Evolutionary conservation across 495 filamentous ascomycete species (phyloP).

Genomic region (Trichoderma gamsii): DNA sequence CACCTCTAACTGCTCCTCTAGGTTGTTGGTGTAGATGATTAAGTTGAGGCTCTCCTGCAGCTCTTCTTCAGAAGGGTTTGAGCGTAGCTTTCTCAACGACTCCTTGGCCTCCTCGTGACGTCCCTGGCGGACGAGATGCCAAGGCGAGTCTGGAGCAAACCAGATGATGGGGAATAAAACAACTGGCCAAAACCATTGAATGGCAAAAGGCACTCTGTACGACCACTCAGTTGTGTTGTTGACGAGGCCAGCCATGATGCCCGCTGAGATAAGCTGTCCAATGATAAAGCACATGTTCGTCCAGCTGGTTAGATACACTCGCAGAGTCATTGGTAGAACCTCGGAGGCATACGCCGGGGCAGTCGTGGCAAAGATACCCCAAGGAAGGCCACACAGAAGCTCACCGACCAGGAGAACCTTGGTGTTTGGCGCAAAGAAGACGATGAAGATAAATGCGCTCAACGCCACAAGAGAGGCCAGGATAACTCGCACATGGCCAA

Average conservation of each 20-base stretch:
- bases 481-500: conserved; percentile 37
- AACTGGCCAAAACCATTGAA: conserved; percentile 40
- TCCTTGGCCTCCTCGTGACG: conserved; percentile 31
- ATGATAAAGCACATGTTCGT: conserved; percentile 41
- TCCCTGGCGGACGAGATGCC: conserved; percentile 39
- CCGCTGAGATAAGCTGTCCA: conserved; percentile 38
- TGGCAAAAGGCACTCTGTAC: conserved; percentile 51
- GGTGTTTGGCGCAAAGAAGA: conserved; percentile 35
- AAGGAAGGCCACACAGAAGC: conserved; percentile 39
- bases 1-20: conserved; percentile 51
- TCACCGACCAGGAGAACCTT: conserved; percentile 37
- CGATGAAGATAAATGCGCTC: conserved; percentile 39
- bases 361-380: conserved; percentile 44
- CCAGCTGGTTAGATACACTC: conserved; percentile 38
- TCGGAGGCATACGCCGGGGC: conserved; percentile 38
- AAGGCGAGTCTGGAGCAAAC: conserved; percentile 40
- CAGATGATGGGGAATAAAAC: conserved; percentile 14
- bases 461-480: conserved; percentile 32
- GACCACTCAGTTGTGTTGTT: conserved; percentile 48
- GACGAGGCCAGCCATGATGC: conserved; percentile 46
- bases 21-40: conserved; percentile 61
- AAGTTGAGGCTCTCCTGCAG: conserved; percentile 43
- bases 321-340: conserved; percentile 36
- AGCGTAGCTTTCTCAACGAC: conserved; percentile 23
- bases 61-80: background rate